Evolutionary conservation across 139 green algal species (phyloP), one percentile per base, ranked within the genome.

Genomic region (Picochlorum sp.): DNA sequence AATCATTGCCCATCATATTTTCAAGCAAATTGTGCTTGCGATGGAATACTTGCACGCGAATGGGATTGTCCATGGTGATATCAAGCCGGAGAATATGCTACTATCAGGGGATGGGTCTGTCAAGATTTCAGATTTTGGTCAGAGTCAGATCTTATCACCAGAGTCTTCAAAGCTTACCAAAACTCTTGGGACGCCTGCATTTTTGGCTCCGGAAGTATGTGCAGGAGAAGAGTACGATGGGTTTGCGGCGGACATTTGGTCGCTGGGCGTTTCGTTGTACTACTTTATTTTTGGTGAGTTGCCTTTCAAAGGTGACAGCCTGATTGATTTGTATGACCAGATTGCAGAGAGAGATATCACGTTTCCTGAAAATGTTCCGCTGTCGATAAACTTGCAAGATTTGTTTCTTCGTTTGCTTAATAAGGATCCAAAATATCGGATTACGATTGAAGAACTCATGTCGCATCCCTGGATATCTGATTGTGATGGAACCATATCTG

Each of bases 11-110:
- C 72, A 75, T 30, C 65, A 66, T 15, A 81, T 77, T 70, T 82
- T 85, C 50, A 57, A 63, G 4, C 73, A 86, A 58, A 74, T 74
- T 16, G 71, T 37, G 2, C 38, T 59, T 4, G 71, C 60, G 4
- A 67, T 95, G 61, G 83, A 87, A 44, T 89, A 90, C 65, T 78
- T 93, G 68, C 85, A 93, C 59, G 78, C 70, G 37, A 72, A 88
- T 67, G 60, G 66, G 23, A 72, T 94, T 57, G 81, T 89, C 45
- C 88, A 93, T 67, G 77, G 87, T 16, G 88, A 95, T 75, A 44
- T 94, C 20, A 95, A 95, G 75, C 86, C 88, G 0, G 88, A 96
- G 65, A 96, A 96, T 78, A 76, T 95, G 72, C 80, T 95, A 58
- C 70, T 92, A 31, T 71, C 62, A 3, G 81, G 76, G 4, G 74